Base-by-base conservation (phyloP, 441 rosid genomes). In the Adansonia madagascariensis region DNA sequence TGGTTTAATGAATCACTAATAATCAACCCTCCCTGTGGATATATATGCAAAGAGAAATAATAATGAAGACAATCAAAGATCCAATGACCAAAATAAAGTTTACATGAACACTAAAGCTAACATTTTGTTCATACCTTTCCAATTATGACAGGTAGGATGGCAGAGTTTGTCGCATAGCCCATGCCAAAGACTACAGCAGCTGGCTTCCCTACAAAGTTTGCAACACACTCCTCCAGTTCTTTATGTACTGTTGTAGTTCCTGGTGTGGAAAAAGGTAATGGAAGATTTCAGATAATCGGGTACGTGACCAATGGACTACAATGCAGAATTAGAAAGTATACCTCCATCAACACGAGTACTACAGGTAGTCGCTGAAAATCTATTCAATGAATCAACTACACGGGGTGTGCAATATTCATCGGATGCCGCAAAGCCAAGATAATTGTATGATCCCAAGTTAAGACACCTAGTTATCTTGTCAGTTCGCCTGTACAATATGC, bases 391-490 rank as follows among this genome's bases (percentile, higher is more conserved):
- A 75, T 89, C 91, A 44, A 94, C 92, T 4, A 74, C 98, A 70
- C 97, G 91, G 15, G 98, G 97, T 0, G 95, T 94, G 80, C 97
- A 92, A 75, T 92, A 94, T 71, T 94, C 97, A 89, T 94, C 97
- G 4, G 91, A 84, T n/a, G 97, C 90, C 62, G 94, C 94, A 82
- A 92, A 94, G 8, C 97, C 97, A 71, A 94, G 97, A 83, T 94
- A 94, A 75, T 94, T 94, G 84, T 92, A 92, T 0, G 97, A 90
- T 41, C 95, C 98, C 93, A 94, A 87, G 81, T 94, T 94, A 39
- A 94, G 93, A 63, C 98, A 94, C 78, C 83, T 90, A 52, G 41
- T 90, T 66, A 77, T 61, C 6, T 94, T 92, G 11, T 87, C 71
- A 8, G 97, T 90, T 77, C 97, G 91, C 81, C 98, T 94, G 85